phyloP scores from a whole-genome alignment of 2,329 filamentous ascomycete genomes.

The Alternaria brassicicola region DNA sequence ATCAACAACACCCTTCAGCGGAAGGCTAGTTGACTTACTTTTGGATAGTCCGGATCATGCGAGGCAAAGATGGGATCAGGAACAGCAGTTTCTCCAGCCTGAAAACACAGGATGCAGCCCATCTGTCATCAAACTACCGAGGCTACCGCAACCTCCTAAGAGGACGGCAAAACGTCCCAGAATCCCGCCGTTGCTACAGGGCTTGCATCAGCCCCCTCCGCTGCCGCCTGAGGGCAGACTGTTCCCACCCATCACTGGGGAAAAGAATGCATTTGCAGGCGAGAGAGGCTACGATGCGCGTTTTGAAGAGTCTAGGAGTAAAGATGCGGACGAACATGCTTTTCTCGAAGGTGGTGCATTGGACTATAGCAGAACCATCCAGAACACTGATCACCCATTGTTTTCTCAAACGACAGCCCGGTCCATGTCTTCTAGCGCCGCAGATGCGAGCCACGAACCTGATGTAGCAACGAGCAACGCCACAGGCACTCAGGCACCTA shows the following conservation, averaged over 20 bases:
- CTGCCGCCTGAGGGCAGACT: slow-evolving; percentile 59
- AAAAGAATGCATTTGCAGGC: slow-evolving; percentile 37
- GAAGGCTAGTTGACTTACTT: slow-evolving; percentile 37
- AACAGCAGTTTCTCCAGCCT: slow-evolving; percentile 23
- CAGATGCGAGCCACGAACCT: not conserved
- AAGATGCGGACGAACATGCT: slow-evolving; percentile 17
- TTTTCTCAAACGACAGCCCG: not conserved
- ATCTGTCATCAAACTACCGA: slow-evolving; percentile 47
- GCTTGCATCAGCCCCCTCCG: slow-evolving; percentile 67
- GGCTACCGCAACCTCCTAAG: slow-evolving; percentile 44
- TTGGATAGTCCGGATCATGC: slow-evolving; percentile 25
- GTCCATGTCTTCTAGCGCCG: not conserved
- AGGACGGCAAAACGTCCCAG: slow-evolving; percentile 44
- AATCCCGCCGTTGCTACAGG: slow-evolving; percentile 61
- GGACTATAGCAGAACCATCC: slow-evolving; percentile 2
- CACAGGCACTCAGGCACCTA: slow-evolving; percentile 5
- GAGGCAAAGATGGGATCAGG: slow-evolving; percentile 29
- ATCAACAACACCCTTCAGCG: slow-evolving; percentile 34
- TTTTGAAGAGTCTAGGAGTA: slow-evolving; percentile 13
- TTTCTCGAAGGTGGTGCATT: not conserved
- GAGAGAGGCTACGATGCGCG: slow-evolving; percentile 18
- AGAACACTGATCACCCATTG: not conserved
- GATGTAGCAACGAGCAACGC: not conserved
- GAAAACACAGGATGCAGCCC: slow-evolving; percentile 23
- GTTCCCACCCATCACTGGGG: slow-evolving; percentile 65